Base-by-base conservation (phyloP, 2,329 filamentous ascomycete species). In the Talaromyces rugulosus region DNA sequence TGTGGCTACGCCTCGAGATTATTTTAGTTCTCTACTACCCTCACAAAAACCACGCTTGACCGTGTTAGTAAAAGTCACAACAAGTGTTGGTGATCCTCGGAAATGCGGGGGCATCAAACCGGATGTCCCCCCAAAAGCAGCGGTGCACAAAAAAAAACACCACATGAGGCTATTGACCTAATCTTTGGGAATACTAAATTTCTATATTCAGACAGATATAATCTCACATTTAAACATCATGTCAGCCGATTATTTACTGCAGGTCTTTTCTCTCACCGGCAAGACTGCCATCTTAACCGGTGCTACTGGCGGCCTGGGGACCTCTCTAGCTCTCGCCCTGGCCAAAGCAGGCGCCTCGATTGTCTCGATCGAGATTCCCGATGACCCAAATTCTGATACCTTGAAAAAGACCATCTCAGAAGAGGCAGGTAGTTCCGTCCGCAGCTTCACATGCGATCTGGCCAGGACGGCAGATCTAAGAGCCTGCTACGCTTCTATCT, bases 211-310 rank as follows among this genome's bases (percentile, higher is more conserved):
- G 14, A 14, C 4, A 40, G 8, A n/a, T 12, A 12, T 34, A 34
- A 34, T 4, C 1, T 12, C 12, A 12, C 11, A 5, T 40, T 40
- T 12, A 27, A 47, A 27, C 6, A 27, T 18, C 2, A 47, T 23
- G n/a, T 12, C 44, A 12, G 9, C 44, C 18, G 44, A 40, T 47
- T 27, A 18, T 18, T 47, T 47, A 27, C n/a, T 11, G 23, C n/a
- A 18, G 11, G 23, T 47, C 44, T 47, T 47, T 18, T 14, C 44
- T 27, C 44, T 31, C 55, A 23, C n/a, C 16, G 36, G 55, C n/a
- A 57, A 57, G 40, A 57, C 55, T 6, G 55, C 55, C 4, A 47
- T 57, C 55, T 42, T 36, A 9, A 57, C 55, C 16, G 55, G 55
- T n/a, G 55, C 34, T 8, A 57, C 55, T 30, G 34, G 55, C 34